Percentiles rank a stretch among this genome's conserved stretches.
phyloP scores from a whole-genome alignment of 208 protist genomes.

The Leishmania lainsoni region DNA sequence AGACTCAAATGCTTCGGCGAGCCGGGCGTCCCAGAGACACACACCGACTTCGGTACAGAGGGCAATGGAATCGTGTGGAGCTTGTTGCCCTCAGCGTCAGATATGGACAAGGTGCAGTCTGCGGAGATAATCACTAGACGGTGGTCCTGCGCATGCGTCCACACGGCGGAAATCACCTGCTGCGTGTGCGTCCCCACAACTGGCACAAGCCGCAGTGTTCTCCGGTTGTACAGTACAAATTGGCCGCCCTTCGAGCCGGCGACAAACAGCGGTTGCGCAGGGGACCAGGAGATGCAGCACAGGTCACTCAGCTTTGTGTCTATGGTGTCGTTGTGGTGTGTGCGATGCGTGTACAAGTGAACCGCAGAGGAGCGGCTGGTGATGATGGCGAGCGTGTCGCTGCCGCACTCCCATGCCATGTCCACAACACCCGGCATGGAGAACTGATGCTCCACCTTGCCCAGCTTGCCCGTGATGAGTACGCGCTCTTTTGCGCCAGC shows the following conservation, averaged over 20 bases:
- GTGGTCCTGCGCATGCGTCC: conserved; percentile 69
- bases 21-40: conserved; percentile 51
- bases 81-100: conserved; percentile 77
- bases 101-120: conserved; percentile 90
- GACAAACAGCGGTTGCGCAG: conserved; percentile 68
- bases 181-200: conserved; percentile 90
- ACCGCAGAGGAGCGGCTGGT: conserved; percentile 66
- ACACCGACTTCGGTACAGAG: conserved; percentile 49
- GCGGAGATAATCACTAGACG: conserved; percentile 84
- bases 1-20: conserved; percentile 31
- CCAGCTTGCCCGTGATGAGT: conserved; percentile 74
- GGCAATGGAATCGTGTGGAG: conserved; percentile 58
- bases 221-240: conserved; percentile 93
- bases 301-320: conserved; percentile 92
- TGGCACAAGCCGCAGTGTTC: conserved; percentile 89
- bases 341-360: conserved; percentile 81
- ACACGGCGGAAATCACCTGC: conserved; percentile 88
- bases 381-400: conserved; percentile 91
- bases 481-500: conserved; percentile 80
- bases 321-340: conserved; percentile 63
- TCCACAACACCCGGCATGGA: conserved; percentile 58
- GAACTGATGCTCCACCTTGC: conserved; percentile 84
- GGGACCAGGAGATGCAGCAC: conserved; percentile 90
- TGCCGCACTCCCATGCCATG: conserved; percentile 90
- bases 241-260: conserved; percentile 92